These are phyloP conservation scores for Cordyceps militaris DNA, from an alignment of 2,329 filamentous ascomycete species.

Conservation along the genomic window DNA sequence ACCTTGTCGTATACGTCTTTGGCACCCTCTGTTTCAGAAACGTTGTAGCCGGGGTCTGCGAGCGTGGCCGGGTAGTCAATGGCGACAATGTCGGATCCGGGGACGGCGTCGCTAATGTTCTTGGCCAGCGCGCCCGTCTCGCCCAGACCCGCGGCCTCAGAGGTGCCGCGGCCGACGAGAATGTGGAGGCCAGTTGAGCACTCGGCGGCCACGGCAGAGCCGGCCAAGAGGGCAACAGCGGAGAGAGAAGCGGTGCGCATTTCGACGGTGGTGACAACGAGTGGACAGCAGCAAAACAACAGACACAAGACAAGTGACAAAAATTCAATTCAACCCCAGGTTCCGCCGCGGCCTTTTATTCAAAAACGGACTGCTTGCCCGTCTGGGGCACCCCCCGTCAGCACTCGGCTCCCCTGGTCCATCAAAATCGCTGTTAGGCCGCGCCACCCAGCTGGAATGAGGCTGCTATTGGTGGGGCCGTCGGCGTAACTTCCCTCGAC, in stretches of 20 bases:
- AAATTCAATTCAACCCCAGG: background rate
- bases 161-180: constrained; percentile 33
- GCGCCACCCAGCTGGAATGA: background rate
- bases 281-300: background rate
- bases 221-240: constrained; percentile 15
- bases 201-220: constrained; percentile 21
- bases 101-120: constrained; percentile 25
- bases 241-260: constrained; percentile 11
- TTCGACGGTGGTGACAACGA: background rate
- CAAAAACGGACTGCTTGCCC: background rate
- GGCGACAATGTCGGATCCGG: constrained; percentile 27
- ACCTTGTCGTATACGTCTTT: constrained; percentile 25
- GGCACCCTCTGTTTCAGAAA: constrained; percentile 29
- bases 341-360: constrained; percentile 4
- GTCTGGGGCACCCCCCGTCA: background rate
- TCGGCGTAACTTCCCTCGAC: background rate
- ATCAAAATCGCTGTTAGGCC: background rate
- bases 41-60: constrained; percentile 25
- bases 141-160: constrained; percentile 29
- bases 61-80: constrained; percentile 34
- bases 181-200: constrained; percentile 34
- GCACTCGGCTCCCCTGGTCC: background rate
- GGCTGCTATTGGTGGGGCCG: constrained; percentile 5
- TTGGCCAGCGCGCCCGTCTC: constrained; percentile 27
- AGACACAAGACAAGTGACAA: background rate